Percentiles rank a stretch among this genome's conserved stretches.
These are phyloP conservation scores for Apiotrichum montevideense DNA, from an alignment of 1,284 basidiomycete species.

Conservation along the genomic window DNA sequence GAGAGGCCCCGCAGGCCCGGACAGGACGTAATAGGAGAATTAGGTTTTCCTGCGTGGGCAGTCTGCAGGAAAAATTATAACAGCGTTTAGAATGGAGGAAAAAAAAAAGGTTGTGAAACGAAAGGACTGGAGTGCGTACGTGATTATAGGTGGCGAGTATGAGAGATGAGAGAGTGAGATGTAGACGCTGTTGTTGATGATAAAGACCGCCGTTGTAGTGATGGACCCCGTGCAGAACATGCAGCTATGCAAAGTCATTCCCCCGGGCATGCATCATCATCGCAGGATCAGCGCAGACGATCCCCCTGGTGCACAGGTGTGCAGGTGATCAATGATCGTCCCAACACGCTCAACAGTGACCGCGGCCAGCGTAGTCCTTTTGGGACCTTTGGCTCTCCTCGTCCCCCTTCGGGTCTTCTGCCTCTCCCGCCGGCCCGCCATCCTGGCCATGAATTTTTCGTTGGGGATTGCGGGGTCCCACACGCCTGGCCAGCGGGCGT, in stretches of 20 bases:
- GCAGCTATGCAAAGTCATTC: not conserved
- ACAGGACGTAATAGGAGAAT: too few species aligned
- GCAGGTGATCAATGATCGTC: not conserved
- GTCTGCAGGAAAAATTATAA: too few species aligned
- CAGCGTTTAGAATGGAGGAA: not conserved
- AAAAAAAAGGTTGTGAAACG: too few species aligned
- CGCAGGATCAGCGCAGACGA: not conserved
- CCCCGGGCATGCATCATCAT: not conserved
- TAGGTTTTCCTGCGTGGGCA: too few species aligned
- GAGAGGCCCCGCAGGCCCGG: too few species aligned
- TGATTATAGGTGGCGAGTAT: not conserved
- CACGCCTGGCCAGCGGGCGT: too few species aligned
- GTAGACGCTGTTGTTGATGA: not conserved
- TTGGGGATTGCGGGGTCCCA: slow-evolving; percentile 6
- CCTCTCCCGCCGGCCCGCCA: not conserved
- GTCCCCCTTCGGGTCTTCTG: too few species aligned
- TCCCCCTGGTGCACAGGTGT: not conserved
- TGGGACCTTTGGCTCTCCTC: too few species aligned
- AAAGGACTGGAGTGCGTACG: not conserved
- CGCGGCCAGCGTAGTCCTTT: not conserved
- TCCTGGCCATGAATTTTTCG: not conserved
- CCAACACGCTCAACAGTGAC: not conserved
- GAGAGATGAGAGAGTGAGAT: not conserved
- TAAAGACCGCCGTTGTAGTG: too few species aligned
- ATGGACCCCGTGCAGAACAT: not conserved